Base-by-base conservation (phyloP, 306 rosid genomes). In the Herpetospermum pedunculosum region DNA sequence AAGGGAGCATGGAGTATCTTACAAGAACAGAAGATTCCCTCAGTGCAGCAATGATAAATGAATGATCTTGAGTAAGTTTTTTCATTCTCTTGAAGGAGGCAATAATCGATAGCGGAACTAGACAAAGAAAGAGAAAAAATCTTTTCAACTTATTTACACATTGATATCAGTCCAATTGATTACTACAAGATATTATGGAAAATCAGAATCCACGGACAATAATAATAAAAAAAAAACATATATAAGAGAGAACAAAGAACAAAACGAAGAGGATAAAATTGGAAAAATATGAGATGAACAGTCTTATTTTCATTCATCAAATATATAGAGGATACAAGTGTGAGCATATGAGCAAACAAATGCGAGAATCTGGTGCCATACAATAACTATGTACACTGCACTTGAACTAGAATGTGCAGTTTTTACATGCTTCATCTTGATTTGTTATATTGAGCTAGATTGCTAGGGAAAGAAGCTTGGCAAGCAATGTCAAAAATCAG, bases 61-160 rank as follows among this genome's bases (percentile, higher is more conserved):
- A 76, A 79, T 84, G 44, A 74, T 92, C 85, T 74, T 75, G 82
- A 19, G 84, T 80, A 75, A 95, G 92, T 84, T 80, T 95, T 82
- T 89, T 91, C 82, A 90, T 81, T 83, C 89, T 95, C 77, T 81
- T 95, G 82, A 91, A 95, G 77, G 97, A 82, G 77, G 93, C 93
- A 80, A 95, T 76, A 43, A 87, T 80, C 52, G 89, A 74, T 52
- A 89, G 25, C 25, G 96, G 92, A 85, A 91, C 97, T 95, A 92
- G 70, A 67, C 92, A 84, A 58, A 76, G 79, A 77, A 59, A 73
- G 48, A 53, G 43, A 16, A 62, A 52, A 65, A 15, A 67, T 47
- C n/a, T n/a, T n/a, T 19, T 48, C 59, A 62, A 57, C 49, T 13
- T 18, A 59, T 48, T 60, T 12, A 25, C 13, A 15, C 8, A 48